Conservation (phyloP, 768 basidiomycete species). For the Rhodotorula kratochvilovae region DNA sequence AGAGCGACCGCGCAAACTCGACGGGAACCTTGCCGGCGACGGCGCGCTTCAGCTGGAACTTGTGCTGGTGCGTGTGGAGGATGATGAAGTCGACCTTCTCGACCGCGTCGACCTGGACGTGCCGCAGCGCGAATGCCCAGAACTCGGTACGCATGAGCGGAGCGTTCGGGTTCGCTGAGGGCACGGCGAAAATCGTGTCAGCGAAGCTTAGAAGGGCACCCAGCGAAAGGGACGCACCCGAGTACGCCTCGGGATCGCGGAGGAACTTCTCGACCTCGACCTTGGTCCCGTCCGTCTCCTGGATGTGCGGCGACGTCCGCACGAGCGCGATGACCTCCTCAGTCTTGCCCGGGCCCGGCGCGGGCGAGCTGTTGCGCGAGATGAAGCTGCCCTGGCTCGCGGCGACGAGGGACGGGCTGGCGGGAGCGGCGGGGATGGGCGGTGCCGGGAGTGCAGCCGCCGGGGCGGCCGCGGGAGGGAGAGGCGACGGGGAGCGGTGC, state of each 20-base stretch:
- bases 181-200: too few species aligned
- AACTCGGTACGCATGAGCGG: slow-evolving; percentile 15
- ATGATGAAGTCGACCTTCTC: slow-evolving; percentile 38
- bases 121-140: slow-evolving; percentile 36
- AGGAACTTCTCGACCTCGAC: slow-evolving; percentile 31
- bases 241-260: slow-evolving; percentile 17
- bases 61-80: slow-evolving; percentile 16
- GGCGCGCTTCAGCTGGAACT: slow-evolving; percentile 25
- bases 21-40: slow-evolving; percentile 3
- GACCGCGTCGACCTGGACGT: slow-evolving; percentile 17
- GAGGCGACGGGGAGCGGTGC: slow-evolving; percentile 6
- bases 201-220: too few species aligned
- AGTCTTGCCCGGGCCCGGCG: background rate
- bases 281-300: slow-evolving; percentile 23
- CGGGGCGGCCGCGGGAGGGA: background rate
- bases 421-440: too few species aligned
- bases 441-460: too few species aligned
- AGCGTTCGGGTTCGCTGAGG: background rate
- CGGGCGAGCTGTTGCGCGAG: slow-evolving; percentile 24
- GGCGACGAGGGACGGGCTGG: background rate
- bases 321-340: slow-evolving; percentile 29
- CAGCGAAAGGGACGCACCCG: background rate
- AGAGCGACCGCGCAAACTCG: slow-evolving; percentile 31
- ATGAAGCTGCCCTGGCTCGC: background rate
- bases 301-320: slow-evolving; percentile 14